These are phyloP conservation scores for Hanseniaspora thailandica DNA, from an alignment of 805 yeast species.

Conservation along the genomic window DNA sequence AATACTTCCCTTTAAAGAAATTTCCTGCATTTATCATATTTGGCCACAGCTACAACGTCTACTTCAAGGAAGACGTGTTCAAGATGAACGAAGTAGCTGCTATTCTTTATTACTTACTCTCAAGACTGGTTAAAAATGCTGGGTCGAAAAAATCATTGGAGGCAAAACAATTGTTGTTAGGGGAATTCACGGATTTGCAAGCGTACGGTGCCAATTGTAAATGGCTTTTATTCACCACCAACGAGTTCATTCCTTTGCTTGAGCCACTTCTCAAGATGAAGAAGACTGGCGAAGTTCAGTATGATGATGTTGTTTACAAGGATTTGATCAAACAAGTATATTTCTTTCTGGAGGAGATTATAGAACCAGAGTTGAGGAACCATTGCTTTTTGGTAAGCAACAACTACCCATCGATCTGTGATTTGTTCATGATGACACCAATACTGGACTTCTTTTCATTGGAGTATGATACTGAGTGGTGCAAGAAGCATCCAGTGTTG, in stretches of 20 bases:
- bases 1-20: background rate
- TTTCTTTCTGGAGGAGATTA: background rate
- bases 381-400: background rate
- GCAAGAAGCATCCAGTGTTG: background rate
- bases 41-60: background rate
- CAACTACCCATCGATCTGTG: background rate
- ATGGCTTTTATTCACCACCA: background rate
- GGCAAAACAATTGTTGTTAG: background rate
- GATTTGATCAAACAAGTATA: background rate
- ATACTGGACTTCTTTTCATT: background rate
- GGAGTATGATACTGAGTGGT: background rate
- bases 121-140: background rate
- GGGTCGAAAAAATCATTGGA: background rate
- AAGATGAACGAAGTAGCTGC: background rate
- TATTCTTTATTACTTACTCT: background rate
- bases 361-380: background rate
- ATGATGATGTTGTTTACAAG: background rate
- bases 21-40: background rate
- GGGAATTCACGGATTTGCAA: background rate
- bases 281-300: background rate
- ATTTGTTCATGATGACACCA: background rate
- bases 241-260: background rate
- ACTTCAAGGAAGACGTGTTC: slow-evolving; percentile 1
- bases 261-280: background rate
- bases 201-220: background rate